Evolutionary conservation across 495 filamentous ascomycete genomes (phyloP), one percentile per base, ranked within the genome.

Genomic region (Xylaria flabelliformis): DNA sequence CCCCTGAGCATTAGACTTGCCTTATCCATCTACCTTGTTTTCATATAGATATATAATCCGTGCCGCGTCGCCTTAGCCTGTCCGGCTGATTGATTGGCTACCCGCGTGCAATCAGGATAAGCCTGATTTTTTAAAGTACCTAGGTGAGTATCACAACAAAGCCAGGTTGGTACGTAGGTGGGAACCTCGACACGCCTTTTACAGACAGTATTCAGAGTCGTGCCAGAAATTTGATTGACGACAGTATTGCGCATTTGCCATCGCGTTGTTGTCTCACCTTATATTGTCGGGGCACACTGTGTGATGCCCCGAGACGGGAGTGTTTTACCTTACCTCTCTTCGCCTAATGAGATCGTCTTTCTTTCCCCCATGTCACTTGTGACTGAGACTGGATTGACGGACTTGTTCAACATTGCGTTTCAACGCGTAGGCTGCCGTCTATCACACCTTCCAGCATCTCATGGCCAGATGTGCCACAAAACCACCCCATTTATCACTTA

Each of bases 21-120:
- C 36, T 61, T 24, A 21, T 41, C 8, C 53, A 19, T 41, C 46
- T 39, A 21, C 41, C 32, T 67, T 32, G 21, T 67, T 53, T n/a
- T 48, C 39, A n/a, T 29, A 42, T 44, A 50, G 5, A 58, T 24
- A 58, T 17, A 59, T 26, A 59, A 56, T 41, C 67, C 59, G 69
- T 64, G 69, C 59, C 46, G 69, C 58, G 59, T 36, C 34, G 44
- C 46, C 69, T 56, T 63, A 51, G 68, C 68, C 56, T 41, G 59
- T n/a, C 56, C 42, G 58, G 32, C 59, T 56, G 53, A 56, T 56
- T 61, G 61, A 71, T 71, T 69, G 41, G 55, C 55, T 15, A 26
- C 50, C 50, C 55, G 56, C 56, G 50, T 44, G 55, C 67, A 69
- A 61, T 62, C 19, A 36, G 67, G 42, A 48, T 50, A 61, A 50